Percentiles rank a stretch among this genome's conserved stretches.
Evolutionary conservation across 441 rosid species (phyloP).

Genomic region (Manihot esculenta): DNA sequence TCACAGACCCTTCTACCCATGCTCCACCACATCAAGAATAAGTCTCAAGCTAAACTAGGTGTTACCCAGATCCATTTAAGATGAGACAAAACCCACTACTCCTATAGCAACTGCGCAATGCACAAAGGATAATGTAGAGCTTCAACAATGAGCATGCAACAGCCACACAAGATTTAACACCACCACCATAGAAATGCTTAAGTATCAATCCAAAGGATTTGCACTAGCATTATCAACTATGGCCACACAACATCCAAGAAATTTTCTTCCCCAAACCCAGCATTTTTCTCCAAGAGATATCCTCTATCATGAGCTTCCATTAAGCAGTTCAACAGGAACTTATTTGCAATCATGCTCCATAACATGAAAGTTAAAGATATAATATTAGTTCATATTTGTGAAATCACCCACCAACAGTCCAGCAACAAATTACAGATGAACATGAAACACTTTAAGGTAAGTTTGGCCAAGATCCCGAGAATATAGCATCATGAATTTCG

Average conservation of each 20-base stretch:
- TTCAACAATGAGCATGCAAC: conserved; percentile 4
- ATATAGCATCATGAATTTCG: not conserved
- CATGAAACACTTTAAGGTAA: not conserved
- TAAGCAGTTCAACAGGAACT: not conserved
- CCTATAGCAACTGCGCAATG: not conserved
- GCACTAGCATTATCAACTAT: not conserved
- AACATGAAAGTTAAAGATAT: not conserved
- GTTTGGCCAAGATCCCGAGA: not conserved
- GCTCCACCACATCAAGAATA: not conserved
- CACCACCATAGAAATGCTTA: not conserved
- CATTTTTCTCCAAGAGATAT: not conserved
- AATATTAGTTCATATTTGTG: not conserved
- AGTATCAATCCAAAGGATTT: not conserved
- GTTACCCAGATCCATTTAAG: not conserved
- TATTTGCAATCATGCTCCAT: not conserved
- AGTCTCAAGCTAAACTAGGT: not conserved
- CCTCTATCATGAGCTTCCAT: conserved; percentile 2
- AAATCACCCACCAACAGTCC: not conserved
- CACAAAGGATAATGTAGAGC: not conserved
- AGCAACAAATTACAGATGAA: not conserved
- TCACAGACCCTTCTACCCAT: not conserved
- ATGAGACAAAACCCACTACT: not conserved
- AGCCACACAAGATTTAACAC: not conserved
- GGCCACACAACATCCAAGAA: not conserved
- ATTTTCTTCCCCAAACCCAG: not conserved